These are phyloP conservation scores for Podaxis carcinomalis DNA, from an alignment of 768 basidiomycete species.

Conservation along the genomic window DNA sequence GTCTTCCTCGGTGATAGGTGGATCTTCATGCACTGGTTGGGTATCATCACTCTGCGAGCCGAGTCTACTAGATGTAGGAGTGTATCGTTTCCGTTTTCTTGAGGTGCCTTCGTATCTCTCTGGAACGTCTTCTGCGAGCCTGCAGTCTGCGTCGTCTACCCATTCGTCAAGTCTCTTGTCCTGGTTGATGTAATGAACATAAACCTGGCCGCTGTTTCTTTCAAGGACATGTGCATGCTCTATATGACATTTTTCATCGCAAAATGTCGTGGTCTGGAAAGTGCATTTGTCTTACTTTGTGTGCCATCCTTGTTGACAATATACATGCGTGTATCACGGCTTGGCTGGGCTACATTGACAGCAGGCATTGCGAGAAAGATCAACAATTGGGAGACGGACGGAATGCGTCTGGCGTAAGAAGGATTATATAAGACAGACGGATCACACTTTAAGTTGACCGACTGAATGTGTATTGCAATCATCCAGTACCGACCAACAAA, in stretches of 20 bases:
- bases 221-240: constrained; percentile 52
- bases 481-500: constrained; percentile 2
- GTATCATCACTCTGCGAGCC: constrained; percentile 19
- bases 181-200: constrained; percentile 67
- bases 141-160: constrained; percentile 44
- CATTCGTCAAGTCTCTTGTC: constrained; percentile 79
- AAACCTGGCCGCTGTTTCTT: constrained; percentile 45
- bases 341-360: constrained; percentile 22
- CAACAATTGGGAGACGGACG: neutral
- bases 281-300: constrained; percentile 21
- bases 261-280: constrained; percentile 5
- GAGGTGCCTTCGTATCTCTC: constrained; percentile 20
- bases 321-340: constrained; percentile 24
- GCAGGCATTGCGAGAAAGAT: constrained; percentile 23
- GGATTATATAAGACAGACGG: constrained; percentile 6
- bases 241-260: constrained; percentile 19
- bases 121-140: constrained; percentile 19
- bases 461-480: constrained; percentile 2
- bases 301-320: constrained; percentile 29
- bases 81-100: constrained; percentile 31
- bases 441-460: neutral
- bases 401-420: neutral
- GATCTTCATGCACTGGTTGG: constrained; percentile 21
- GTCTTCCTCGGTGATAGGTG: constrained; percentile 62
- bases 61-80: constrained; percentile 27